phyloP scores from a whole-genome alignment of 2,329 filamentous ascomycete species.

The Sporothrix luriei region DNA sequence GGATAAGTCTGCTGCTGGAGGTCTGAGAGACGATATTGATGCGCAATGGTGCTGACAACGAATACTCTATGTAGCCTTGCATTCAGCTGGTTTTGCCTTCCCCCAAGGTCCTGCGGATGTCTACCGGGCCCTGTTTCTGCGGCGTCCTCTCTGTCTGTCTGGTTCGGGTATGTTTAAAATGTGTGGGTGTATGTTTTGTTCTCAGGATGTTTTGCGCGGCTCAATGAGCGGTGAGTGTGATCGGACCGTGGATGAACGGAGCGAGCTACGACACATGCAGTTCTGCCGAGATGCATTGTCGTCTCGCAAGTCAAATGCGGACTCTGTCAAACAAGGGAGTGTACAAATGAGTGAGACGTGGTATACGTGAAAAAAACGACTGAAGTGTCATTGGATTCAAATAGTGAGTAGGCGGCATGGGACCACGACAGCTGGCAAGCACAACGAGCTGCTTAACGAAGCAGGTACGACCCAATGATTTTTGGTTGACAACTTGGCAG shows the following conservation, averaged over 20 bases:
- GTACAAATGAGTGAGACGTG: not conserved
- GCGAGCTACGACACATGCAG: conserved; percentile 4
- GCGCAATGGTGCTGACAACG: not conserved
- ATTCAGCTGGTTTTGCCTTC: not conserved
- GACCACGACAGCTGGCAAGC: not conserved
- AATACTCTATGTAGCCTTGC: not conserved
- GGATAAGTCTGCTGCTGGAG: not conserved
- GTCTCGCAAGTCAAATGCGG: not conserved
- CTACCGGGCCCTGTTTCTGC: not conserved
- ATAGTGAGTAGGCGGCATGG: too few species aligned
- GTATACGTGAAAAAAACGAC: not conserved
- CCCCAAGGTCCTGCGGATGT: too few species aligned
- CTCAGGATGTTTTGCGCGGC: conserved; percentile 2
- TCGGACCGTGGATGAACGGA: conserved; percentile 8
- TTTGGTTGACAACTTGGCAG: not conserved
- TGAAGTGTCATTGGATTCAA: not conserved
- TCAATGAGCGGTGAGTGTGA: not conserved
- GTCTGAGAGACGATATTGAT: not conserved
- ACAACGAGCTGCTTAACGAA: not conserved
- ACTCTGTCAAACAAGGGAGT: not conserved
- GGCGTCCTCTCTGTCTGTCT: not conserved
- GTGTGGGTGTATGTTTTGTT: not conserved
- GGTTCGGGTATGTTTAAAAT: conserved; percentile 19
- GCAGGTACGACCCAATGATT: not conserved
- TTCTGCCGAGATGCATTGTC: conserved; percentile 23